These are phyloP conservation scores for Mucor indicus DNA, from an alignment of 371 early-diverging fungal genomes.

Conservation along the genomic window DNA sequence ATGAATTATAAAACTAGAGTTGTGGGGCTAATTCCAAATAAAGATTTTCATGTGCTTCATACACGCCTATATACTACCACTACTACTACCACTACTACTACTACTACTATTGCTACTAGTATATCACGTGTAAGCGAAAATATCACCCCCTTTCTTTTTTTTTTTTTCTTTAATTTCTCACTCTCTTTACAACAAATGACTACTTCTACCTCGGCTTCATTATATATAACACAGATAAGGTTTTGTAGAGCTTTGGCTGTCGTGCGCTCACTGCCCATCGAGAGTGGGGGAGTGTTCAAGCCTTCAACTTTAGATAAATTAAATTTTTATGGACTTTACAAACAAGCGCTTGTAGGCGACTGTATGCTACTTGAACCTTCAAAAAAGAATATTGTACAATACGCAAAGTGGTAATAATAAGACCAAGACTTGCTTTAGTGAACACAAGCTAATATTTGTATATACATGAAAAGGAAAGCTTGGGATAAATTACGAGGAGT, in stretches of 20 bases:
- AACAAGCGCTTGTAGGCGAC: slow-evolving; percentile 75
- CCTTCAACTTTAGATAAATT: slow-evolving; percentile 69
- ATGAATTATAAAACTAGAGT: no score
- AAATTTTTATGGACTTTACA: slow-evolving; percentile 71
- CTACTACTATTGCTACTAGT: no score
- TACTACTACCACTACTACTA: neutral
- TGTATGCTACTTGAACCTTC: slow-evolving; percentile 45
- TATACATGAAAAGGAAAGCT: slow-evolving; percentile 36
- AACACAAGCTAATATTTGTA: neutral
- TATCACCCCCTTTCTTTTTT: neutral
- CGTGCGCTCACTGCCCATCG: slow-evolving; percentile 22
- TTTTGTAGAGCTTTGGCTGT: slow-evolving; percentile 32
- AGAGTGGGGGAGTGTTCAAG: slow-evolving; percentile 18
- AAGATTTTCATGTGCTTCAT: no score
- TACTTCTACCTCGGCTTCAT: slow-evolving; percentile 1
- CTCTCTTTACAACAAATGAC: neutral
- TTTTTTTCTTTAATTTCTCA: no score
- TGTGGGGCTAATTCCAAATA: no score
- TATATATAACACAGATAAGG: slow-evolving; percentile 20
- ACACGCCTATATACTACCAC: neutral
- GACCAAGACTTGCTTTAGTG: neutral
- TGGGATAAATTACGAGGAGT: slow-evolving; percentile 31
- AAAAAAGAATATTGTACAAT: slow-evolving; percentile 16
- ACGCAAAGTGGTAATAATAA: slow-evolving; percentile 35
- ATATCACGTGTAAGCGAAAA: neutral